Evolutionary conservation across 1,139 yeast species (phyloP), one percentile per base, ranked within the genome.

Genomic region (Suhomyces guaymorum): DNA sequence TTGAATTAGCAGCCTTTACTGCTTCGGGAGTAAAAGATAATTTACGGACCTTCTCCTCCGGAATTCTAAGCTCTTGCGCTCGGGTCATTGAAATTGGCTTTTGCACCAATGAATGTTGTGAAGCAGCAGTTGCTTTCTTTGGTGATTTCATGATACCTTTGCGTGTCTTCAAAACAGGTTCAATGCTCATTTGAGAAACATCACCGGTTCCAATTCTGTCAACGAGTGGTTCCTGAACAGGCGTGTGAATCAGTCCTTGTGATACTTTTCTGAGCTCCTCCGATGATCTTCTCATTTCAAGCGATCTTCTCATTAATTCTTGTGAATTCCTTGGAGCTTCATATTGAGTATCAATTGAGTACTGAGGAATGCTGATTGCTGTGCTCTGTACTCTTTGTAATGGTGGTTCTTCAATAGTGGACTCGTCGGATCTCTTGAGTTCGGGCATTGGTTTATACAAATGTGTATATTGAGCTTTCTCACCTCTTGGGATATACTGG

Each of bases 401-500:
- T 19, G 15, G 18, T 5, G 32, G 18, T 20, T 28, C 36, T 4
- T 30, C 28, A 10, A 26, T 18, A 5, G 27, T 28, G 4, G 37
- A 26, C 4, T 21, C 28, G 10, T 40, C 41, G n/a, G 39, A 24
- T 14, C 26, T 23, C 28, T 36, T 34, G 13, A 50, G 41, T n/a
- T 44, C 52, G 2, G 56, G 56, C 13, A 36, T 33, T 2, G 55
- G 56, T 15, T 31, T 41, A 25, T 45, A 48, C 15, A 52, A 26
- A 18, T 42, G 38, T 2, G 41, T 28, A 26, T 38, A 51, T 24
- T 45, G 41, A 15, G 48, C 37, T 30, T 41, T 48, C 19, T 49
- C 41, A 3, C 61, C 61, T 6, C 48, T 42, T 1, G 61, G 61
- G 18, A 54, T 54, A 15, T 38, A 41, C 1, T 57, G 43, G 22